These are phyloP conservation scores for Artemisia annua DNA, from an alignment of 129 eudicot genomes.

Conservation along the genomic window DNA sequence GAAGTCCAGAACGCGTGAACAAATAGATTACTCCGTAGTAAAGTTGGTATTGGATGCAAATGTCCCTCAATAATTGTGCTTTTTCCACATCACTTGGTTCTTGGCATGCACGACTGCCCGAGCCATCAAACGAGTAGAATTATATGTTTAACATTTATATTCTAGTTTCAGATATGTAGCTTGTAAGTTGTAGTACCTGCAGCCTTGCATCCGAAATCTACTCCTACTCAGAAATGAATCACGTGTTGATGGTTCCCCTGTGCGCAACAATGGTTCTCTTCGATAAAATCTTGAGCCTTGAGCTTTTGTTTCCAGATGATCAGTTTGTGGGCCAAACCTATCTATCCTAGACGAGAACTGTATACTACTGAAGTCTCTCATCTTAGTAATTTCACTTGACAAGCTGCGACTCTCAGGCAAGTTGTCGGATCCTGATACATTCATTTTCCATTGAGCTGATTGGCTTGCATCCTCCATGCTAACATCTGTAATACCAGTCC, in stretches of 20 bases:
- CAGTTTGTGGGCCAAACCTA: slow-evolving; percentile 19
- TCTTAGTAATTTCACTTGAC: slow-evolving; percentile 12
- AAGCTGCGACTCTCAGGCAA: slow-evolving; percentile 27
- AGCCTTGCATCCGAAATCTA: slow-evolving; percentile 25
- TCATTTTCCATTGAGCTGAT: slow-evolving; percentile 40
- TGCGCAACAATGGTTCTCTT: slow-evolving; percentile 23
- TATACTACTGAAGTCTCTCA: slow-evolving; percentile 10
- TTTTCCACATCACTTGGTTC: too few species aligned
- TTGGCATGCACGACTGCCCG: too few species aligned
- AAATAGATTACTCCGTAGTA: too few species aligned
- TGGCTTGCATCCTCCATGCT: slow-evolving; percentile 24
- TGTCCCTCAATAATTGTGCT: too few species aligned
- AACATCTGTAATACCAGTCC: background rate
- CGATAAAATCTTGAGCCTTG: slow-evolving; percentile 26
- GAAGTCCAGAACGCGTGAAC: too few species aligned
- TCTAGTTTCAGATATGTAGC: too few species aligned
- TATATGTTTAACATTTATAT: too few species aligned
- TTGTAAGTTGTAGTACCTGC: slow-evolving; percentile 27
- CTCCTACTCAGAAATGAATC: slow-evolving; percentile 21
- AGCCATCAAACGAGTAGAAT: too few species aligned
- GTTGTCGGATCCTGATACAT: slow-evolving; percentile 20
- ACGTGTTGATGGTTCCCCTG: slow-evolving; percentile 14
- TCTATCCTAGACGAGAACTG: slow-evolving; percentile 6
- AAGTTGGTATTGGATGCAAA: too few species aligned
- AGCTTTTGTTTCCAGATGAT: slow-evolving; percentile 21